Evolutionary conservation across 768 basidiomycete species (phyloP).

Genomic region (Auriscalpium orientale): DNA sequence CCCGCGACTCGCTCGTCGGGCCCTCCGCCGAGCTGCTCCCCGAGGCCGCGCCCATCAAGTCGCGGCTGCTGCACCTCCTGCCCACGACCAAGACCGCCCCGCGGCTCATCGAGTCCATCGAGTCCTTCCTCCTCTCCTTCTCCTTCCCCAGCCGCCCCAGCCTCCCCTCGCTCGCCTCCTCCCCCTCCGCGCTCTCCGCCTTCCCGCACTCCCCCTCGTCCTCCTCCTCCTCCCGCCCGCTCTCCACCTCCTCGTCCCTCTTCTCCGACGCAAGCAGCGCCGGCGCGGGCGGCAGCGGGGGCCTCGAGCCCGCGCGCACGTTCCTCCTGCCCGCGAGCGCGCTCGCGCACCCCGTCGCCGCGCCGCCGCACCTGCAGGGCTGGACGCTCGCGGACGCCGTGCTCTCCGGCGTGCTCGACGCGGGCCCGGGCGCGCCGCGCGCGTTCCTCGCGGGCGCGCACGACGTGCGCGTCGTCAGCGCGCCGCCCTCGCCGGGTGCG

Average conservation of each 20-base stretch:
- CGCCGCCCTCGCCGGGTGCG: neutral
- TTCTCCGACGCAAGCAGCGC: neutral
- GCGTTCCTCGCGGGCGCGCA: constrained; percentile 20
- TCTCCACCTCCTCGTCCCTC: neutral
- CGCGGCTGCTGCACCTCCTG: constrained; percentile 28
- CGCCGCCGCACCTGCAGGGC: constrained; percentile 13
- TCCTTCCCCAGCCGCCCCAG: constrained; percentile 15
- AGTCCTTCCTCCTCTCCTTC: constrained; percentile 31
- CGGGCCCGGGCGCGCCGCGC: constrained; percentile 10
- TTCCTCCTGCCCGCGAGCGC: constrained; percentile 8
- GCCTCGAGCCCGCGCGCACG: neutral
- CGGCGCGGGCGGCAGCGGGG: neutral
- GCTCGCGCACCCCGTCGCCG: constrained; percentile 4
- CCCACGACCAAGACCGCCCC: constrained; percentile 12
- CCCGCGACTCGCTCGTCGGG: constrained; percentile 14
- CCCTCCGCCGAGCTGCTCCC: neutral
- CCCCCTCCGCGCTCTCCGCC: constrained; percentile 14
- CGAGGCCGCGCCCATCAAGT: constrained; percentile 6
- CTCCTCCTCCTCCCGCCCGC: constrained; percentile 4
- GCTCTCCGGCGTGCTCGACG: constrained; percentile 29
- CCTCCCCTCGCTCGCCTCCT: neutral
- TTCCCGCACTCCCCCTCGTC: constrained; percentile 2
- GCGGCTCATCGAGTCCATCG: constrained; percentile 27
- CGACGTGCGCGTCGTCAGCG: neutral
- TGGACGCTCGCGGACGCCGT: constrained; percentile 29